Percentiles rank a stretch among this genome's conserved stretches.
Evolutionary conservation across 2,329 filamentous ascomycete species (phyloP).

Genomic region (Periconia sp.): DNA sequence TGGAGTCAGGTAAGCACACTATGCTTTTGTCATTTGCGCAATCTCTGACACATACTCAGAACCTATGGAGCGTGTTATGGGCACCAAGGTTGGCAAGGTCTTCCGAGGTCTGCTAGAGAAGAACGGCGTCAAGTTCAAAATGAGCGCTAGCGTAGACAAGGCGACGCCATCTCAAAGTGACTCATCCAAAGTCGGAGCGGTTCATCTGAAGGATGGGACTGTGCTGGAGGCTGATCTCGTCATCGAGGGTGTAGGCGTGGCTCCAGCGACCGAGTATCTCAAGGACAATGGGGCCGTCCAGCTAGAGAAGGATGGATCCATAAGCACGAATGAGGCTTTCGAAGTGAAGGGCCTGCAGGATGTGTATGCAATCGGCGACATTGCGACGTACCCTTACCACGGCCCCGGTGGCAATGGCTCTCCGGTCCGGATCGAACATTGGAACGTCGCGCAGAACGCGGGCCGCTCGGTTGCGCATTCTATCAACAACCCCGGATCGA

Average conservation of each 20-base stretch:
- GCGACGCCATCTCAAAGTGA: conserved; percentile 74
- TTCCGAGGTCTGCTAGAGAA: conserved; percentile 81
- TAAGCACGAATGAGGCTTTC: conserved; percentile 82
- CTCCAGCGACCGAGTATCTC: conserved; percentile 83
- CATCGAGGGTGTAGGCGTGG: conserved; percentile 87
- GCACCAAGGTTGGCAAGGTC: conserved; percentile 77
- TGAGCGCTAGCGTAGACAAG: conserved; percentile 81
- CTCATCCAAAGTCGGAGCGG: conserved; percentile 75
- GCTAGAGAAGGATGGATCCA: conserved; percentile 83
- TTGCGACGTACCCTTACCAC: conserved; percentile 92
- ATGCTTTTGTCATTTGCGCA: background rate
- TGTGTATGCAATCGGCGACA: conserved; percentile 93
- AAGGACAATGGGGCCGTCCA: conserved; percentile 71
- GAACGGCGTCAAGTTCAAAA: conserved; percentile 86
- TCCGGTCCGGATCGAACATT: conserved; percentile 89
- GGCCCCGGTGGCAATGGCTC: conserved; percentile 81
- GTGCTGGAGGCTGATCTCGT: conserved; percentile 85
- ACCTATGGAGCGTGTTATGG: conserved; percentile 86
- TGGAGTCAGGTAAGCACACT: conserved; percentile 65
- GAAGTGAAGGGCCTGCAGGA: conserved; percentile 76
- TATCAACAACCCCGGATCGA: conserved; percentile 70
- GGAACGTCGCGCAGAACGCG: conserved; percentile 96
- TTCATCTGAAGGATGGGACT: conserved; percentile 86
- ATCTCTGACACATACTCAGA: conserved; percentile 45
- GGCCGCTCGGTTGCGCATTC: conserved; percentile 80